Evolutionary conservation across 306 rosid genomes (phyloP).

Genomic region (Cyclanthera cordifolia): DNA sequence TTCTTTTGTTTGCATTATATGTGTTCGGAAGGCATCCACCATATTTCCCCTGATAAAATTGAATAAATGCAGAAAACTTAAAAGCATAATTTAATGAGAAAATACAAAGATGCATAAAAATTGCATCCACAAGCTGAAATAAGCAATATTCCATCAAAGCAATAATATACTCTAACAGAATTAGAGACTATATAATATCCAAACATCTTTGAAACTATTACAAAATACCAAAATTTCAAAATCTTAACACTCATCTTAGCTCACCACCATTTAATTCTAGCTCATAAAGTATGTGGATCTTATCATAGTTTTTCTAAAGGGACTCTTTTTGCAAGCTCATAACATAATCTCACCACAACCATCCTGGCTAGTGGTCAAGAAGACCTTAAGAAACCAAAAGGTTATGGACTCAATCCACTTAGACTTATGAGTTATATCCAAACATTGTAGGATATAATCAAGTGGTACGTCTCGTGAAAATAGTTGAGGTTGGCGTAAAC

Average conservation of each 20-base stretch:
- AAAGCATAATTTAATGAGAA: neutral
- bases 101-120: neutral
- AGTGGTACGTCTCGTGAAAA: no score
- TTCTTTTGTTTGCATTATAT: constrained; percentile 94
- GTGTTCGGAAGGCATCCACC: constrained; percentile 94
- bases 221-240: neutral
- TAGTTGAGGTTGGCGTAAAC: no score
- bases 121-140: neutral
- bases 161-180: neutral
- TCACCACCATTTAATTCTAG: neutral
- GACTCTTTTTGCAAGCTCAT: neutral
- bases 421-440: no score
- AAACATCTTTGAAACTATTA: constrained; percentile 1
- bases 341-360: neutral
- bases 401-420: no score
- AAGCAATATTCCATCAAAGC: neutral
- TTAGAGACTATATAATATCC: neutral
- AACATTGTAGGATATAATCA: no score
- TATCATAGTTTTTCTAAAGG: neutral
- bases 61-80: neutral
- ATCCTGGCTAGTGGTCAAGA: no score
- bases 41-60: constrained; percentile 68
- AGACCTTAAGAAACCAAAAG: no score
- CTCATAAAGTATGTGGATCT: neutral
- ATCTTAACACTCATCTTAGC: neutral